These are phyloP conservation scores for Zymoseptoria tritici DNA, from an alignment of 2,329 filamentous ascomycete species.

Conservation along the genomic window DNA sequence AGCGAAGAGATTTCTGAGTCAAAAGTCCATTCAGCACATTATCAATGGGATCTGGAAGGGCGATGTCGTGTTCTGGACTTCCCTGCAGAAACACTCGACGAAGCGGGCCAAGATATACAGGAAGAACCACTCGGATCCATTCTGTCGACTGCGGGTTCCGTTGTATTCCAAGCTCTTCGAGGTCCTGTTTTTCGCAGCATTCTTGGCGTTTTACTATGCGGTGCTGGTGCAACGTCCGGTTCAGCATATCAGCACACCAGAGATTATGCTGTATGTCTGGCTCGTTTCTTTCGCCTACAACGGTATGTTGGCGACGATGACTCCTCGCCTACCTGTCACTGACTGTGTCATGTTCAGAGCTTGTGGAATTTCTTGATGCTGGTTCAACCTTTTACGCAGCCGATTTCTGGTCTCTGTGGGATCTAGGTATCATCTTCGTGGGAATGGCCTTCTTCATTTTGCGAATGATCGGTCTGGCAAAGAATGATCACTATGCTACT, in stretches of 20 bases:
- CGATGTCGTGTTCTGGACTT: conserved; percentile 81
- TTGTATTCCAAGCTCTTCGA: conserved; percentile 81
- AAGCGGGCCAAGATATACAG: conserved; percentile 76
- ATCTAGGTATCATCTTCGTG: conserved; percentile 30
- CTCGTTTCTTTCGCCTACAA: conserved; percentile 83
- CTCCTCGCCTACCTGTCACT: neutral
- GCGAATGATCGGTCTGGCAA: conserved; percentile 58
- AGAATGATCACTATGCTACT: conserved; percentile 54
- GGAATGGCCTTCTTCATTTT: conserved; percentile 57
- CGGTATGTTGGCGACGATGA: conserved; percentile 38
- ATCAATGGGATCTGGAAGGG: conserved; percentile 80
- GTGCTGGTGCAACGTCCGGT: conserved; percentile 66
- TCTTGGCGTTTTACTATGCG: conserved; percentile 76
- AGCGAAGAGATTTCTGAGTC: conserved; percentile 77
- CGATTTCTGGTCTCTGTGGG: conserved; percentile 72
- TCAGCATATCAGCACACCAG: conserved; percentile 58
- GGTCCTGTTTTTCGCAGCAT: conserved; percentile 69
- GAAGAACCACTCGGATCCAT: conserved; percentile 57
- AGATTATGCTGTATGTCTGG: conserved; percentile 75
- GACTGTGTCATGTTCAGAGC: conserved; percentile 22
- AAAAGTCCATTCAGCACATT: conserved; percentile 73
- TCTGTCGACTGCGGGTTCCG: conserved; percentile 69
- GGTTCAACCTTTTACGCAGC: conserved; percentile 78
- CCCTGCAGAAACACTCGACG: conserved; percentile 60
- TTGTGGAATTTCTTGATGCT: conserved; percentile 78